phyloP scores from a whole-genome alignment of 2,329 filamentous ascomycete species.

The Penicillium capsulatum region DNA sequence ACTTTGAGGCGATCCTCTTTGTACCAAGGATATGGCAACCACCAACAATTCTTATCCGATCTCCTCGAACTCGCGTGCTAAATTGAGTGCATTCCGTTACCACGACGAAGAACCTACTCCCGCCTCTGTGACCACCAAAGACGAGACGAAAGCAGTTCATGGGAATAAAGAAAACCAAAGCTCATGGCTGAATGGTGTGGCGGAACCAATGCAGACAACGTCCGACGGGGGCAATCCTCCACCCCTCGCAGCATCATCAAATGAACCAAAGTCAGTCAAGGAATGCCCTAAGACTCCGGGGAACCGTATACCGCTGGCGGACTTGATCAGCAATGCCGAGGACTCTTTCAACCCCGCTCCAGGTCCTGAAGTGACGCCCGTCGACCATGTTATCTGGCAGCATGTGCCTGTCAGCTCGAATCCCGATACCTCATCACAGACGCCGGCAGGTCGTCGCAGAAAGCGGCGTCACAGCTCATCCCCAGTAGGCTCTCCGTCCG shows the following conservation, averaged over 20 bases:
- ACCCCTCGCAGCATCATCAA: conserved; percentile 15
- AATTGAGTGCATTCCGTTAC: conserved; percentile 55
- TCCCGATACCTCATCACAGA: conserved; percentile 46
- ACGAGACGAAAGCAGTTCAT: conserved; percentile 25
- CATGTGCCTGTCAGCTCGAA: conserved; percentile 44
- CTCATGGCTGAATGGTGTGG: conserved; percentile 35
- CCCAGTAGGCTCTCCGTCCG: conserved; percentile 63
- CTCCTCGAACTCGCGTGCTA: conserved; percentile 51
- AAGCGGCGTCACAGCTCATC: conserved; percentile 74
- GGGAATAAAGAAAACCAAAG: conserved; percentile 46
- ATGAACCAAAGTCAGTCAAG: conserved; percentile 28
- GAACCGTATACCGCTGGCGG: conserved; percentile 56
- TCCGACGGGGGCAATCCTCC: conserved; percentile 15
- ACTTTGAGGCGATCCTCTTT: conserved; percentile 15
- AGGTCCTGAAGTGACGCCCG: conserved; percentile 51
- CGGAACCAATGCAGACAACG: conserved; percentile 22
- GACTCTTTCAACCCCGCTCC: conserved; percentile 50
- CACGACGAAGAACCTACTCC: conserved; percentile 27
- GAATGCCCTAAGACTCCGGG: conserved; percentile 56
- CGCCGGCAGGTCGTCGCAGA: conserved; percentile 45
- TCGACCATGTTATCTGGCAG: conserved; percentile 60
- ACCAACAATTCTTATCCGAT: conserved; percentile 35
- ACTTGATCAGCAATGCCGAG: conserved; percentile 59
- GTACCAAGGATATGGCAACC: conserved; percentile 24
- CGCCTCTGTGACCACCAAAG: conserved; percentile 21